phyloP scores from a whole-genome alignment of 768 basidiomycete species.

The Phaeotremella skinneri region DNA sequence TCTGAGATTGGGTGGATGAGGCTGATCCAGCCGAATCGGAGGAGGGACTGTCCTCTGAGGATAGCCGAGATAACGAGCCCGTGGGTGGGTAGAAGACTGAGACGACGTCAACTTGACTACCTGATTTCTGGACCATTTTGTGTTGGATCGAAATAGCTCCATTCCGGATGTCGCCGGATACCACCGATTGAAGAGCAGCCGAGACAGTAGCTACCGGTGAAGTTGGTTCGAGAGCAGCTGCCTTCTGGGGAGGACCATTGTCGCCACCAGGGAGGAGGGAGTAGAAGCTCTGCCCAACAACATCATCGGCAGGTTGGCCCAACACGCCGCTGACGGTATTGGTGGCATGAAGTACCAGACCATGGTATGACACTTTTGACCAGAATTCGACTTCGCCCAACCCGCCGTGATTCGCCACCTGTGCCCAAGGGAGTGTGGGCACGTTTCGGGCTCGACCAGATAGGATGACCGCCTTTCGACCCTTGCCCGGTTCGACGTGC shows the following conservation, averaged over 20 bases:
- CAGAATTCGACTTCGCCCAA: constrained; percentile 54
- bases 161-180: constrained; percentile 27
- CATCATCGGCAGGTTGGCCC: constrained; percentile 44
- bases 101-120: constrained; percentile 48
- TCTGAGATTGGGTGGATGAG: constrained; percentile 7
- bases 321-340: constrained; percentile 43
- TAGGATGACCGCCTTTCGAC: constrained; percentile 90
- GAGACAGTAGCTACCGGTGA: constrained; percentile 35
- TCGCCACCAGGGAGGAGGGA: constrained; percentile 45
- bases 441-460: constrained; percentile 71
- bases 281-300: constrained; percentile 51
- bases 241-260: constrained; percentile 32
- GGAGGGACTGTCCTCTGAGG: constrained; percentile 11
- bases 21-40: constrained; percentile 16
- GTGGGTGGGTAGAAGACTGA: constrained; percentile 45
- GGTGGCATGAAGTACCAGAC: constrained; percentile 53
- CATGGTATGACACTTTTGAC: constrained; percentile 54
- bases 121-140: constrained; percentile 38
- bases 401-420: constrained; percentile 60
- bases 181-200: constrained; percentile 37
- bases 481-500: constrained; percentile 89
- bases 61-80: neutral
- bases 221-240: constrained; percentile 19
- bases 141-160: constrained; percentile 47
- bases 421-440: constrained; percentile 63